Evolutionary conservation across 78 protist genomes (phyloP).

Genomic region (Creolimax fragrantissima): DNA sequence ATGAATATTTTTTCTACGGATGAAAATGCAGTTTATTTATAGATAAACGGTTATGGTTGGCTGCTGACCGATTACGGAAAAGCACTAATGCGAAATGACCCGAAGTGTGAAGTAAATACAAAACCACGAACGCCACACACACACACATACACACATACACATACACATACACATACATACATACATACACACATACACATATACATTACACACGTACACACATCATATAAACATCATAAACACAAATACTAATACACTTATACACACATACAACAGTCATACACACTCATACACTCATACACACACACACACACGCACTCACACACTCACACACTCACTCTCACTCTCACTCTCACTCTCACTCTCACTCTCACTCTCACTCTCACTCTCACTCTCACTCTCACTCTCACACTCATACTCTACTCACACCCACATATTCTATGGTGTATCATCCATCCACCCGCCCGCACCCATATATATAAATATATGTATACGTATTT

Average conservation of each 20-base stretch:
- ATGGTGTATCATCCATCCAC: too few species aligned
- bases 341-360: background rate
- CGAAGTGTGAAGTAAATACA: background rate
- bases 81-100: background rate
- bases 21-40: too few species aligned
- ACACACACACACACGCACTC: constrained; percentile 16
- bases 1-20: background rate
- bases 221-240: background rate
- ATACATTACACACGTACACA: background rate
- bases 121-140: background rate
- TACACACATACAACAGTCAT: background rate
- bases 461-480: background rate
- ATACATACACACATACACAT: background rate
- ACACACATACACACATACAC: background rate
- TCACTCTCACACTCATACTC: background rate
- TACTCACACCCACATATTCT: too few species aligned
- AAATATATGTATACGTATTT: background rate
- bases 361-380: background rate
- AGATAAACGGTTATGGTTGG: too few species aligned
- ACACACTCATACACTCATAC: constrained; percentile 7
- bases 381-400: background rate
- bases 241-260: background rate
- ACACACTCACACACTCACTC: background rate
- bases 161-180: background rate
- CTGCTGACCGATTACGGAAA: background rate